Base-by-base conservation (phyloP, 176 grass and related monocot species). In the Eleusine indica region DNA sequence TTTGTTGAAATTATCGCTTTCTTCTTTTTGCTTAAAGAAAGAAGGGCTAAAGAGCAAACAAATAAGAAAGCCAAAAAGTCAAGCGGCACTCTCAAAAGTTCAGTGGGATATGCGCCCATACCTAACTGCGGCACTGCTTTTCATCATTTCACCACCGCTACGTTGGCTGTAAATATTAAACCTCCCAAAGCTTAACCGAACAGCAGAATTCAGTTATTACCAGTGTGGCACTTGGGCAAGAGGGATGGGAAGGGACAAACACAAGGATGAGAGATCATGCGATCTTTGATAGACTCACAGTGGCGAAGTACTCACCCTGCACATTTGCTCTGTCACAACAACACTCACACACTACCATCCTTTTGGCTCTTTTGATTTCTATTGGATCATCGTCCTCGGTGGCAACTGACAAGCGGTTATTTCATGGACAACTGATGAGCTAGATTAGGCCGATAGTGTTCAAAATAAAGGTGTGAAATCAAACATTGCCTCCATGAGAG, bases 81-180 rank as follows among this genome's bases (percentile, higher is more conserved):
- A 64, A 30, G 4, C 9, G 13, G 10, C 61, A 30, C 61, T 13
- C 3, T 4, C 1, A 15, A 16, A 16, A 28, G 29, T 28, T 48
- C 12, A 25, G 69, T 73, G 42, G 70, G 83, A 22, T 40, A 60
- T 76, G 54, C 74, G 35, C 62, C 18, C 29, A 46, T 14, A 81
- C 48, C 49, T 58, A 68, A 81, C 22, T 69, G 62, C 70, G 44
- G 12, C 40, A 66, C 60, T 39, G 48, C 39, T 60, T 81, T 81
- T 75, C 71, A 68, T 68, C 62, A 61, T 51, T 38, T n/a, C 41
- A 63, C 3, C 54, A 19, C 69, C 38, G 7, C 18, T 37, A 0
- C 25, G 42, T 28, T 66, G 14, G 21, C 9, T 19, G 38, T 5
- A 15, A n/a, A 14, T n/a, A 46, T 22, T 28, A 67, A 52, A 41